Evolutionary conservation across 1,139 yeast species (phyloP), one percentile per base, ranked within the genome.

Genomic region (Nakaseomyces glabratus): DNA sequence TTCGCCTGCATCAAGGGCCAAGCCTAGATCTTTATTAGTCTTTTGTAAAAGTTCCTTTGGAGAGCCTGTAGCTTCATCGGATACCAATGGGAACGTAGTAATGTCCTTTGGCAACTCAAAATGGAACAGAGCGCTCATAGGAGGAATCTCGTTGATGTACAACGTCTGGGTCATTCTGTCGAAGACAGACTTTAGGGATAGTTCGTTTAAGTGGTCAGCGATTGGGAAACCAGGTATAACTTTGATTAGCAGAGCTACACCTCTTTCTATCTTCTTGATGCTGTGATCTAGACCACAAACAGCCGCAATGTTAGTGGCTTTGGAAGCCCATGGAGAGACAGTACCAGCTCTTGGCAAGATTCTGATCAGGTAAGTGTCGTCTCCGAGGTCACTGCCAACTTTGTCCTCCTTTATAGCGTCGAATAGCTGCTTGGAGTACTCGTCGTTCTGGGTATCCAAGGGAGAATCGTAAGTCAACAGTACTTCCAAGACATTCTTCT

Each of bases 311-410:
- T 90, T 90, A 31, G 98, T 88, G 23, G 99, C 99, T 63, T 93
- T 93, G 12, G 98, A 88, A 12, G 96, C 85, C 99, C 99, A 93
- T 21, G 98, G 98, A 17, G 97, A 88, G 46, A 90, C 86, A 16
- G 98, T 90, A 41, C 98, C 98, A 7, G 90, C 69, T 60, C 98
- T 76, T 31, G 99, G 98, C 39, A 88, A 69, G 37, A 93, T 70
- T 57, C 93, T 71, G 35, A 90, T 63, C 48, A 86, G 63, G 44
- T 73, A 71, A 23, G 74, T 62, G 52, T 77, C 74, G 12, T 65
- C 62, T 25, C 66, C 76, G 37, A 71, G 56, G 13, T 53, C 43
- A 1, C 49, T 35, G n/a, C 45, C 28, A 20, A 47, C 33, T 20
- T 46, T 44, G 12, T 20, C 32, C 3, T 55, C 36, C 7, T 49